Base-by-base conservation (phyloP, 352 stramenopile genomes). In the Pythium insidiosum region DNA sequence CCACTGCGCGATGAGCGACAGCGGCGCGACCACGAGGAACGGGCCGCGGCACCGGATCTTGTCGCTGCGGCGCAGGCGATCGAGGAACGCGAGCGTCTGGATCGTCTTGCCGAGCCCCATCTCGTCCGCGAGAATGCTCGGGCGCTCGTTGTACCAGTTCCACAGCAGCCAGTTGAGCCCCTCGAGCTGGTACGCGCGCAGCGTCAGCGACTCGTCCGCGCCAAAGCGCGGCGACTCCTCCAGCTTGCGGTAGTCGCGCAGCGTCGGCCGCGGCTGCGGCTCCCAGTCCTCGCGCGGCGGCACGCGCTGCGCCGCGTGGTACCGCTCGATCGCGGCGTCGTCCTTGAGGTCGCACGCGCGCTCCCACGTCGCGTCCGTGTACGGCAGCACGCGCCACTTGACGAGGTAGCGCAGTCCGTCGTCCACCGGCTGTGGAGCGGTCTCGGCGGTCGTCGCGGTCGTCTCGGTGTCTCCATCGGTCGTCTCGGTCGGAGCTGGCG, bases 1-100 rank as follows among this genome's bases (percentile, higher is more conserved):
- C 97, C 97, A 99, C 57, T 99, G 97, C n/a, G 89, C 78, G 43
- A 99, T 94, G 1, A 98, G 97, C 20, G 94, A 98, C 3, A 99
- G 76, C 10, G 97, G 97, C 9, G 95, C 97, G 10, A 99, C 90
- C 20, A 99, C 91, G 5, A 99, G 76, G 58, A 98, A 99, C 12
- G 97, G 97, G 5, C 94, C 92, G 2, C 79, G 77, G n/a, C 77
- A 85, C 47, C 89, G 69, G 23, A 90, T 96, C 39, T 96, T 81
- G 23, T 97, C 71, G 42, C 90, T 79, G 40, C 83, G 77, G 5
- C 92, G 74, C 31, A 99, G 63, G 7, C 95, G 74, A 47, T 98
- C 85, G 21, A 99, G 60, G 58, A 99, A 99, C 4, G 92, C 69
- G 2, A 95, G 64, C 10, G 83, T 95, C 60, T 95, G 83, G 48